Base-by-base conservation (phyloP, 2,329 filamentous ascomycete species). In the Pestalotiopsis sp. region DNA sequence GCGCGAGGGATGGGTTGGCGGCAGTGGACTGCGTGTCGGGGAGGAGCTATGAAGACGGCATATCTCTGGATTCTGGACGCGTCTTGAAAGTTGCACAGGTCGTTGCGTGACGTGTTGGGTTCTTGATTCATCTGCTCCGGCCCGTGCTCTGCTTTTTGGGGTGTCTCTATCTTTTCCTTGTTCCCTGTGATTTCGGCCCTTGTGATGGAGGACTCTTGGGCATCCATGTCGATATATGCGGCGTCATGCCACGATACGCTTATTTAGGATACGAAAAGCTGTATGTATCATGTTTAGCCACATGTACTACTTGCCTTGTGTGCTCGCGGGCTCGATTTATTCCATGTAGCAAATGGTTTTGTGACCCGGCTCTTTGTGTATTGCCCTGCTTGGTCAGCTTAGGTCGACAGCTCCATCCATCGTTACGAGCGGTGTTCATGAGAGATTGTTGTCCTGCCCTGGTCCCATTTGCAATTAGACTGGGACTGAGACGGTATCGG, bases 1-100 rank as follows among this genome's bases (percentile, higher is more conserved):
- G 84, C 90, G 93, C 69, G 90, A 97, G 73, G 95, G 92, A 75
- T 98, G 89, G 88, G 79, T 82, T 62, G 87, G 87, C 12, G 82
- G 84, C 12, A 85, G 85, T 71, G 80, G 78, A 27, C 85, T 87
- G 9, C 81, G 87, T 38, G 85, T 90, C 61, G 87, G 87, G 17
- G 87, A 90, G 79, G 81, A 84, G 67, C 74, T 83, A 56, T 79
- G 72, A 70, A 20, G 12, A 27, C 7, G 11, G 27, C 27, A 31
- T 7, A 31, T 61, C 5, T 40, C 13, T 59, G 11, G 4, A n/a
- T 52, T 52, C 45, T 52, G 17, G 45, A 9, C 9, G 20, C 4
- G 45, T n/a, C 45, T n/a, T n/a, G 13, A n/a, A n/a, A 9, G 45
- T 52, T n/a, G n/a, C 4, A 52, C 45, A n/a, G 14, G 17, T 60